A percentile compares a stretch with the other conserved stretches of the same genome.
Conservation (phyloP, 2,329 filamentous ascomycete species). For the Raffaelea albimanens region DNA sequence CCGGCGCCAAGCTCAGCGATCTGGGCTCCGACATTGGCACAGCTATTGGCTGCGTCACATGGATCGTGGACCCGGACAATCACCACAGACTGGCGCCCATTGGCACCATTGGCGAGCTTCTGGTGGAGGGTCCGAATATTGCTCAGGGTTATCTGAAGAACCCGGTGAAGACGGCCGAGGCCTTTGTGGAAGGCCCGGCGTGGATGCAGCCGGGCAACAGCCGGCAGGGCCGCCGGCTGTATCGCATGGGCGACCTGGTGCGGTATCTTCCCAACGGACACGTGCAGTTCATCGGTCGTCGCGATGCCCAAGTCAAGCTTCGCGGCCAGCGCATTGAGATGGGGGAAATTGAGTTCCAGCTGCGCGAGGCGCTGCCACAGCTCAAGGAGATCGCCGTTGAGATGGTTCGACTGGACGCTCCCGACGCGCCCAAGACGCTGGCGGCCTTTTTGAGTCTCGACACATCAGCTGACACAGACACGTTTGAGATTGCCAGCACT, state of each 20-base stretch:
- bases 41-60: slow-evolving; percentile 39
- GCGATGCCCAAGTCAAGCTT: slow-evolving; percentile 5
- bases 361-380: background rate
- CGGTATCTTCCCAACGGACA: background rate
- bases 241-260: slow-evolving; percentile 5
- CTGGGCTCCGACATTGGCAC: slow-evolving; percentile 29
- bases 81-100: slow-evolving; percentile 40
- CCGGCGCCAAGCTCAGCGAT: slow-evolving; percentile 26
- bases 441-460: background rate
- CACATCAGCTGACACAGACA: too few species aligned
- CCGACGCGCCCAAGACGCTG: background rate
- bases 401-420: too few species aligned
- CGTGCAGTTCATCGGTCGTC: background rate
- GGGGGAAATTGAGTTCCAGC: background rate
- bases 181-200: slow-evolving; percentile 2
- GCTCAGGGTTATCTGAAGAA: slow-evolving; percentile 22
- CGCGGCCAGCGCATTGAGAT: slow-evolving; percentile 4
- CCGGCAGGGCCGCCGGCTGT: background rate
- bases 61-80: slow-evolving; percentile 44
- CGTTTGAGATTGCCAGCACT: too few species aligned
- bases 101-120: slow-evolving; percentile 47
- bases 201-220: background rate
- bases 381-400: background rate
- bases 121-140: slow-evolving; percentile 47
- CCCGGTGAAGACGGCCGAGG: slow-evolving; percentile 2